Conservation (phyloP, 2,329 filamentous ascomycete species). For the Thielaviopsis populi region DNA sequence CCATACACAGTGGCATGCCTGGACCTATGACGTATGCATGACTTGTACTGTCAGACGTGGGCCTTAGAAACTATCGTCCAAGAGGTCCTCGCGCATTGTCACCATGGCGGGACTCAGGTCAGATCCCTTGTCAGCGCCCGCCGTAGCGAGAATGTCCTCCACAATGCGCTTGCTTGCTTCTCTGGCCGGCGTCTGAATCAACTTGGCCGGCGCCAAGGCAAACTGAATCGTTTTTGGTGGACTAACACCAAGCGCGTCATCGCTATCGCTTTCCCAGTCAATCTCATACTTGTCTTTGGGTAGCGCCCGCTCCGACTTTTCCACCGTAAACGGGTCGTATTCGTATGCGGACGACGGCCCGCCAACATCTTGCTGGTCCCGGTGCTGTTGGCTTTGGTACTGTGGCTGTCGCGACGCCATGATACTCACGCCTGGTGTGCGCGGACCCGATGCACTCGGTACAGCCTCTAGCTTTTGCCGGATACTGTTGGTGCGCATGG, state of each 20-base stretch:
- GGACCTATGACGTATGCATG: not conserved
- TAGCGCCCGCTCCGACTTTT: conserved; percentile 19
- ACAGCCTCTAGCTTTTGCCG: conserved; percentile 30
- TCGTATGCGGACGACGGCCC: not conserved
- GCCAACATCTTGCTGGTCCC: not conserved
- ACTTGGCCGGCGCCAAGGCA: conserved; percentile 57
- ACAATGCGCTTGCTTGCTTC: conserved; percentile 73
- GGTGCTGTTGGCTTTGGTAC: not conserved
- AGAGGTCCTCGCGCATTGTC: conserved; percentile 46
- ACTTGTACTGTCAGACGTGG: not conserved
- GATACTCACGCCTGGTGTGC: conserved; percentile 74
- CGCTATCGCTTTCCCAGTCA: conserved; percentile 62
- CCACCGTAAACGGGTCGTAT: conserved; percentile 29
- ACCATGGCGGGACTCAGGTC: conserved; percentile 52
- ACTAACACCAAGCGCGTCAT: conserved; percentile 57
- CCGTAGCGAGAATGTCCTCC: conserved; percentile 62
- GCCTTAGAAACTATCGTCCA: conserved; percentile 42
- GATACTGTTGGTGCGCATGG: conserved; percentile 31
- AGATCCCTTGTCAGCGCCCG: conserved; percentile 44
- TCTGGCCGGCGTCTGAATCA: conserved; percentile 68
- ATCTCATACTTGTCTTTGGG: conserved; percentile 36
- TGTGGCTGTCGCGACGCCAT: conserved; percentile 44
- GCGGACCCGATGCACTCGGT: conserved; percentile 30
- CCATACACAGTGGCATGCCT: not conserved
- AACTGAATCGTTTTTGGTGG: conserved; percentile 92